Percentiles rank a stretch among this genome's conserved stretches.
phyloP scores from a whole-genome alignment of 257 asterid genomes.

The Ballota nigra region DNA sequence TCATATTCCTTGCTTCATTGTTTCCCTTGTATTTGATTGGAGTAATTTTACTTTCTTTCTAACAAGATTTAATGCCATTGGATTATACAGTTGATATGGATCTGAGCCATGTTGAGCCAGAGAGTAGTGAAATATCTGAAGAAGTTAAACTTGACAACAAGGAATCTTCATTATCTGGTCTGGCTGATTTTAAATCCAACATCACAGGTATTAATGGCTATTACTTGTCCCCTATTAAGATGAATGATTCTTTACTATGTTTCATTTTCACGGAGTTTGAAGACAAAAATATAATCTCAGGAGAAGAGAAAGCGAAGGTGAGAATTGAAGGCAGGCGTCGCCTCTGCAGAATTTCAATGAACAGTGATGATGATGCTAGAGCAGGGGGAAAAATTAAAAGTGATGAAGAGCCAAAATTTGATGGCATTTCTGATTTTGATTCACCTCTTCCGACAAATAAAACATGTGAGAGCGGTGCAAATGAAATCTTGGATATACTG shows the following conservation, averaged over 20 bases:
- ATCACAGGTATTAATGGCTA: conserved; percentile 28
- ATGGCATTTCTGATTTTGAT: conserved; percentile 49
- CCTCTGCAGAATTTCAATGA: conserved; percentile 60
- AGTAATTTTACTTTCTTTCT: background rate
- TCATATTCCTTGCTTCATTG: background rate
- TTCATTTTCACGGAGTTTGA: conserved; percentile 20
- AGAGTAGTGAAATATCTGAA: conserved; percentile 18
- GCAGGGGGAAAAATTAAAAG: conserved; percentile 18
- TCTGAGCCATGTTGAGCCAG: conserved; percentile 17
- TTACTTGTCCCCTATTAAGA: conserved; percentile 5
- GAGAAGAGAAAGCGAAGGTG: conserved; percentile 49
- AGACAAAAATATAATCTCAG: conserved; percentile 33
- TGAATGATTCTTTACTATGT: background rate
- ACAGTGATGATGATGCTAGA: conserved; percentile 24
- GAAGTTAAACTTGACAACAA: conserved; percentile 28
- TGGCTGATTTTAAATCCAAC: conserved; percentile 25
- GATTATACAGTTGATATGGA: conserved; percentile 20
- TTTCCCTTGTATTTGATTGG: conserved; percentile 4
- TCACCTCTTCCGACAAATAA: conserved; percentile 47
- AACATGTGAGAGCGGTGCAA: conserved; percentile 41
- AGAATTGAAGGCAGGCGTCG: conserved; percentile 85
- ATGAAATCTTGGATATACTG: conserved; percentile 77
- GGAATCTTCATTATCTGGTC: conserved; percentile 21
- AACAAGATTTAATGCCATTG: conserved; percentile 1
- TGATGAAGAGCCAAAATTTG: conserved; percentile 37